Conservation (phyloP, 768 basidiomycete genomes). For the Calvatia gigantea region DNA sequence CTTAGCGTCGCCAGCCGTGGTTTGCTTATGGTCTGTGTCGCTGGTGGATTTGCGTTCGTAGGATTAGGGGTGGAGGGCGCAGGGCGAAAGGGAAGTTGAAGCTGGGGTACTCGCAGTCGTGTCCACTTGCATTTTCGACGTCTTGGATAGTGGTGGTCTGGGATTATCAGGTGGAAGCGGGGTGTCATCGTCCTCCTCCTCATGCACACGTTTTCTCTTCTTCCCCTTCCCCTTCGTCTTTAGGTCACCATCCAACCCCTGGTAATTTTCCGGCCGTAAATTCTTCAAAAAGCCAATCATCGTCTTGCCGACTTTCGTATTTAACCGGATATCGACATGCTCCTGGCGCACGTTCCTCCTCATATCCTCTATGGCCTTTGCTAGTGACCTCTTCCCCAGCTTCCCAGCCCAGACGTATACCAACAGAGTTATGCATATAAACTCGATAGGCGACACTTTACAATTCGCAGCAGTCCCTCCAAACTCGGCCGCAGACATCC, state of each 20-base stretch:
- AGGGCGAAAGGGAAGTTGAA: no score
- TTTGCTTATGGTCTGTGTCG: no score
- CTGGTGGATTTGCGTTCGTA: no score
- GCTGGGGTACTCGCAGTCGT: no score
- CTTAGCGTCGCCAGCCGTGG: no score
- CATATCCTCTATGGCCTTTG: slow-evolving; percentile 46
- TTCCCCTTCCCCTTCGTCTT: slow-evolving; percentile 15
- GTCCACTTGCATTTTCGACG: no score
- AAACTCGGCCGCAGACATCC: slow-evolving; percentile 9
- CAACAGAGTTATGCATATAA: slow-evolving; percentile 53
- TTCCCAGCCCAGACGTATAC: slow-evolving; percentile 45
- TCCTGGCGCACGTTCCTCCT: slow-evolving; percentile 46
- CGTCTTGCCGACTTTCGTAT: slow-evolving; percentile 50
- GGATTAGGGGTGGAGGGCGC: no score
- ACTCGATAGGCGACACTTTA: slow-evolving; percentile 68
- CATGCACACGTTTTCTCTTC: slow-evolving; percentile 1
- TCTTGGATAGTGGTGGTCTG: no score
- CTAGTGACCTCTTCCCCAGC: slow-evolving; percentile 36
- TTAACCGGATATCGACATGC: slow-evolving; percentile 68
- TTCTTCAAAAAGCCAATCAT: slow-evolving; percentile 50
- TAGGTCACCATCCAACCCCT: slow-evolving; percentile 16
- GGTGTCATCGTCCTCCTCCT: neutral
- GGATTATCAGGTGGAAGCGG: no score
- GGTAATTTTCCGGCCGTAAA: slow-evolving; percentile 9
- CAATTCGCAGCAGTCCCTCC: slow-evolving; percentile 33